phyloP scores from a whole-genome alignment of 108 stramenopile species.

The Nitzschia inconspicua region DNA sequence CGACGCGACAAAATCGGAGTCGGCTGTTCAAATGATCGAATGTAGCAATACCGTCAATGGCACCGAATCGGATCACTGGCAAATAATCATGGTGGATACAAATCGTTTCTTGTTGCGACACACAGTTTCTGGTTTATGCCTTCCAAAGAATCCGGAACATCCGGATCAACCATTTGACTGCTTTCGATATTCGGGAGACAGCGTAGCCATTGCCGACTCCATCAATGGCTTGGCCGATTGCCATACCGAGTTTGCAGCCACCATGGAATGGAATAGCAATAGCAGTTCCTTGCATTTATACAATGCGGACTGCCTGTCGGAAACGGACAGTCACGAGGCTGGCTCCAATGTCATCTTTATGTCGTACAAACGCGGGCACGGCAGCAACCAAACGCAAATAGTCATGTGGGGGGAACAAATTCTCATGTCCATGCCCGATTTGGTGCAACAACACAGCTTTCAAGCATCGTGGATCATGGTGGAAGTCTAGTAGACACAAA shows the following conservation, averaged over 20 bases:
- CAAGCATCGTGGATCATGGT: neutral
- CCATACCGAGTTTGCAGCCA: neutral
- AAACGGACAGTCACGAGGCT: neutral
- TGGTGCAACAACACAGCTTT: neutral
- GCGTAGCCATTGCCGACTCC: conserved; percentile 20
- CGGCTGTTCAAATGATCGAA: neutral
- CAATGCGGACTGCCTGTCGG: conserved; percentile 4
- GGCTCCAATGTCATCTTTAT: conserved; percentile 8
- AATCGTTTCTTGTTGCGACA: conserved; percentile 12
- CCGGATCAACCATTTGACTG: conserved; percentile 14
- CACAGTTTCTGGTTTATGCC: conserved; percentile 7
- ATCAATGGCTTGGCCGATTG: conserved; percentile 22
- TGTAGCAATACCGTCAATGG: neutral
- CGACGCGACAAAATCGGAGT: neutral
- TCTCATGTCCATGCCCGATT: neutral
- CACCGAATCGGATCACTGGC: conserved; percentile 12
- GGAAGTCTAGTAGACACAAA: no score
- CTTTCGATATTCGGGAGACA: neutral
- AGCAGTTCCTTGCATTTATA: conserved; percentile 7
- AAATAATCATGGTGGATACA: neutral
- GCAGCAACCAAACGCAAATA: neutral
- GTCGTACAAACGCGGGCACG: neutral
- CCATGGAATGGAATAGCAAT: neutral
- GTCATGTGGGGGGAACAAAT: conserved; percentile 10
- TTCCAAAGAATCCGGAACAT: conserved; percentile 22